A percentile compares a stretch with the other conserved stretches of the same genome.
Conservation (phyloP, 345 rosid species). For the Sonneratia caseolaris region DNA sequence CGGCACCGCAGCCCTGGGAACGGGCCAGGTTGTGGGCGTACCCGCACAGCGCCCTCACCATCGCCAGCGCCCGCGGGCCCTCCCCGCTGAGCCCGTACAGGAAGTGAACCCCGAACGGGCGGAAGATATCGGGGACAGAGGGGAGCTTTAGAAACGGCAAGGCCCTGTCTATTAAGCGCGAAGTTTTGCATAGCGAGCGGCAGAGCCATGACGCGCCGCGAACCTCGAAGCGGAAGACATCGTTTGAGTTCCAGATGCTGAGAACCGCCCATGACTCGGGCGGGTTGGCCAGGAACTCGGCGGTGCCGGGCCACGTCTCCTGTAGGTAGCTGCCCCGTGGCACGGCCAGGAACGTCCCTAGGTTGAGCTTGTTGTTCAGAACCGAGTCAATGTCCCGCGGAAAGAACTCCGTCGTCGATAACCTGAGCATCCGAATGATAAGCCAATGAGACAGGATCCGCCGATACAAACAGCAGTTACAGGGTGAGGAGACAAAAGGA, state of each 20-base stretch:
- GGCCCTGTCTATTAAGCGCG: constrained; percentile 54
- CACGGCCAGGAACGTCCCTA: constrained; percentile 78
- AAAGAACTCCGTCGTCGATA: constrained; percentile 89
- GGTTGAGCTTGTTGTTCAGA: constrained; percentile 52
- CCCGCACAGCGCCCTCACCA: constrained; percentile 52
- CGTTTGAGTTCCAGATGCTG: constrained; percentile 80
- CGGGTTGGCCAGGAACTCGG: constrained; percentile 47
- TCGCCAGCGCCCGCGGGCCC: constrained; percentile 55
- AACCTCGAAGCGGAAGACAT: constrained; percentile 63
- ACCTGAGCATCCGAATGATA: constrained; percentile 18
- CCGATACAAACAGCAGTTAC: neutral
- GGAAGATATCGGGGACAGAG: constrained; percentile 74
- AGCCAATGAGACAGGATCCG: neutral
- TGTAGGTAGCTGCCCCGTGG: constrained; percentile 32
- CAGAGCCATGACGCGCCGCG: constrained; percentile 58
- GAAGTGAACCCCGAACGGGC: constrained; percentile 73
- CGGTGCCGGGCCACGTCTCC: constrained; percentile 52
- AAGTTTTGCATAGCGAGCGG: constrained; percentile 48
- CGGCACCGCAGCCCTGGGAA: constrained; percentile 53
- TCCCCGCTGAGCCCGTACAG: constrained; percentile 90
- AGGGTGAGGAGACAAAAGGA: neutral
- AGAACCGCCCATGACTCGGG: constrained; percentile 85
- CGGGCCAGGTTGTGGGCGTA: constrained; percentile 86
- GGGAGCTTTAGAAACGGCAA: constrained; percentile 72
- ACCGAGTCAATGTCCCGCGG: constrained; percentile 87